A percentile compares a stretch with the other conserved stretches of the same genome.
Conservation (phyloP, 2,329 filamentous ascomycete genomes). For the Diaporthe vaccinii region DNA sequence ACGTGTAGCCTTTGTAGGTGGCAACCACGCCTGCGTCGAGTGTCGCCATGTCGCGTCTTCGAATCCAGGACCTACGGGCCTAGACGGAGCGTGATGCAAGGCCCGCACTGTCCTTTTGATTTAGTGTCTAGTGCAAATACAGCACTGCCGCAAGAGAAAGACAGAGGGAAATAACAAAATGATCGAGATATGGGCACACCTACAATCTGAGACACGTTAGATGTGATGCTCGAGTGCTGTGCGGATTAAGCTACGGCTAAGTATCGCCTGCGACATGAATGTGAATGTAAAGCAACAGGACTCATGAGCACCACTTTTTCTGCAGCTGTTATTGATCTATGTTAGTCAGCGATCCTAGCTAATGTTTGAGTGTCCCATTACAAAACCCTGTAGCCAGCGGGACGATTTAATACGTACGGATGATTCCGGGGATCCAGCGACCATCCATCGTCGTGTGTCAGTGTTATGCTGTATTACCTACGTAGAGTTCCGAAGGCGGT, state of each 20-base stretch:
- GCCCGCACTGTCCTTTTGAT: neutral
- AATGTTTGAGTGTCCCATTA: neutral
- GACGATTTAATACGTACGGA: neutral
- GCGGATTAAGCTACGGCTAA: neutral
- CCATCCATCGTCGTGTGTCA: neutral
- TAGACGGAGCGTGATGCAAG: neutral
- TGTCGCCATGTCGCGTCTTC: neutral
- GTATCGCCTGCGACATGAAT: neutral
- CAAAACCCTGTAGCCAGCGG: neutral
- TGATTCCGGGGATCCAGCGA: neutral
- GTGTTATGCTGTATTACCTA: neutral
- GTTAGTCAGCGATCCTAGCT: neutral
- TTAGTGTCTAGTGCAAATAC: neutral
- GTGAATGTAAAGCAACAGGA: neutral
- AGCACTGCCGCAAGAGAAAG: neutral
- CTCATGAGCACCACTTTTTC: neutral
- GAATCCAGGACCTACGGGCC: neutral
- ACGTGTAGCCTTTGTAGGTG: neutral
- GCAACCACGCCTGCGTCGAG: neutral
- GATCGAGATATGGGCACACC: neutral
- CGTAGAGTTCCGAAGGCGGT: neutral
- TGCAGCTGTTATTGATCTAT: neutral
- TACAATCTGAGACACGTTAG: neutral
- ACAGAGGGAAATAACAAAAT: neutral
- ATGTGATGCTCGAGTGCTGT: neutral